Evolutionary conservation across 202 grass and related monocot genomes (phyloP).

Genomic region (Musa balbisiana): DNA sequence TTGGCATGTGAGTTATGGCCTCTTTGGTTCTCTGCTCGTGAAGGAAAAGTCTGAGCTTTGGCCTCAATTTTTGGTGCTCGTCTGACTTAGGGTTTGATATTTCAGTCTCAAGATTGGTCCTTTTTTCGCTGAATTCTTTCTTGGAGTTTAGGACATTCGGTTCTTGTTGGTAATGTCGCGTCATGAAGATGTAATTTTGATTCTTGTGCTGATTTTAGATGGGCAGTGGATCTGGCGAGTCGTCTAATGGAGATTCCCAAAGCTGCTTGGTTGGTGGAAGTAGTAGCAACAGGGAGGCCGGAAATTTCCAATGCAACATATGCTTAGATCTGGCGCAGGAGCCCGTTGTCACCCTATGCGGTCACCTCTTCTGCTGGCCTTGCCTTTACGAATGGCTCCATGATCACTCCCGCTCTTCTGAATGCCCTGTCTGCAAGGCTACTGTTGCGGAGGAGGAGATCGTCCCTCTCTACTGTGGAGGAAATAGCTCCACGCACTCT

Average conservation of each 20-base stretch:
- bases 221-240: not conserved
- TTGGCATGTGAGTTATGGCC: not conserved
- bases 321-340: conserved; percentile 13
- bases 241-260: not conserved
- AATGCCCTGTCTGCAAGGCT: conserved; percentile 18
- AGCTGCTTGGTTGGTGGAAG: not conserved
- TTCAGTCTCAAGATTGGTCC: not conserved
- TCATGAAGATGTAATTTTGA: not conserved
- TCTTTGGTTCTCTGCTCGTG: not conserved
- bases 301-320: conserved; percentile 17
- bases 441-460: not conserved
- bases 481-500: not conserved
- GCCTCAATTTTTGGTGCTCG: too few species aligned
- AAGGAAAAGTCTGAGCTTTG: too few species aligned
- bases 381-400: conserved; percentile 18
- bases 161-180: not conserved
- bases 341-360: conserved; percentile 14
- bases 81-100: too few species aligned
- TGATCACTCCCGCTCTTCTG: conserved; percentile 5
- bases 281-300: not conserved
- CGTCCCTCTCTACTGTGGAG: conserved; percentile 5
- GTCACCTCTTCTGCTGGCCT: conserved; percentile 19
- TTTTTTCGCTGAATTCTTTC: not conserved
- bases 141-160: not conserved
- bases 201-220: not conserved